Conservation (phyloP, 2,329 filamentous ascomycete genomes). For the Clarireedia hainanense region DNA sequence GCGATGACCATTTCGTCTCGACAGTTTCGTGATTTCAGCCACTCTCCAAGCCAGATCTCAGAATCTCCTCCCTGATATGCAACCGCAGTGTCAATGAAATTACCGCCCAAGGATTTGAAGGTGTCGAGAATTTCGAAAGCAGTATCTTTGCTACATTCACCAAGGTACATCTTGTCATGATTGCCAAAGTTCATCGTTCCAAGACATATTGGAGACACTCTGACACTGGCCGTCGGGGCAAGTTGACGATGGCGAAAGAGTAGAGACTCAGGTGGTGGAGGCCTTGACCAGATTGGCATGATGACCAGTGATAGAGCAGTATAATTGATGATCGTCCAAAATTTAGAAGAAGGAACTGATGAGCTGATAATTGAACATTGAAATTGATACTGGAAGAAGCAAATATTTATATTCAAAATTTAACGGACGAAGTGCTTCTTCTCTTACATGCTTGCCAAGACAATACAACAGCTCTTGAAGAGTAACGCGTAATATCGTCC, state of each 20-base stretch:
- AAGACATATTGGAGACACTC: conserved; percentile 60
- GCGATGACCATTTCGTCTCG: conserved; percentile 60
- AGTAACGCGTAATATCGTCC: too few species aligned
- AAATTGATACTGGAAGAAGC: too few species aligned
- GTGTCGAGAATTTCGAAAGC: conserved; percentile 47
- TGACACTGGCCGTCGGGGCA: conserved; percentile 54
- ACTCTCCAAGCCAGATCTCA: conserved; percentile 61
- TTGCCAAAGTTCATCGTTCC: conserved; percentile 60
- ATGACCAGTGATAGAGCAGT: background rate
- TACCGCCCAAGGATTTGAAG: conserved; percentile 50
- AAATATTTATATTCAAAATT: too few species aligned
- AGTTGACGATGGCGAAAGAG: conserved; percentile 29
- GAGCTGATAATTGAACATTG: too few species aligned
- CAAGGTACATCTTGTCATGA: conserved; percentile 16
- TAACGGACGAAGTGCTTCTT: too few species aligned
- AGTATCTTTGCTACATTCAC: conserved; percentile 48
- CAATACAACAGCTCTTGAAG: too few species aligned
- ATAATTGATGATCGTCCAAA: background rate
- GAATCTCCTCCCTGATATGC: conserved; percentile 56
- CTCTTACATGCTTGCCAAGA: too few species aligned
- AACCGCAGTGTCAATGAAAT: conserved; percentile 63
- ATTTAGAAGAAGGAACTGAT: too few species aligned
- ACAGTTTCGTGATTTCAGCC: conserved; percentile 57
- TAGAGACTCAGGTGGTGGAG: background rate
- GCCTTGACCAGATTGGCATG: background rate